Base-by-base conservation (phyloP, 2,329 filamentous ascomycete genomes). In the Macroventuria anomochaeta region DNA sequence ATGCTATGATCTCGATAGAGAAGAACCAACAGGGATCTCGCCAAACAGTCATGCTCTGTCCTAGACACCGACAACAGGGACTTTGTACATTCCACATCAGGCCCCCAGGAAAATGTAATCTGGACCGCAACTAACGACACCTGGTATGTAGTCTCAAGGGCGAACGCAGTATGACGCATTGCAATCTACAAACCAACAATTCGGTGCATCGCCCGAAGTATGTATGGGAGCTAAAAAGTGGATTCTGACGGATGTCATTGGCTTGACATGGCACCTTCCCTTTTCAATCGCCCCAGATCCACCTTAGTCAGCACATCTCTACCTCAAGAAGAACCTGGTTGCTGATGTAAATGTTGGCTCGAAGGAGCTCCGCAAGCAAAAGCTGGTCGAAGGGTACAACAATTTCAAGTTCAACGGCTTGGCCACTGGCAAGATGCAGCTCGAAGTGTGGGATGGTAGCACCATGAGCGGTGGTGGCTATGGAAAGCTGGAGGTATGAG, bases 261-360 rank as follows among this genome's bases (percentile, higher is more conserved):
- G 38, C 25, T n/a, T 8, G 12, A 20, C 25, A 2, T 12, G 15
- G 12, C 38, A 25, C 25, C 17, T 13, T 33, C 23, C 11, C 38
- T 13, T 40, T 20, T 8, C 25, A 25, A 3, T 15, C n/a, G 21
- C 23, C 26, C 38, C 6, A n/a, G 5, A 40, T n/a, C 42, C 23
- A 36, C 21, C 18, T 21, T 33, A 8, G 20, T 6, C 21, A 21
- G 33, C 11, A 17, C 25, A 40, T 15, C 11, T 40, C 23, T n/a
- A n/a, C n/a, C n/a, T n/a, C n/a, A n/a, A n/a, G n/a, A n/a, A n/a
- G n/a, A n/a, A 51, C 10, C 52, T 68, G 2, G 51, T 62, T n/a
- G 62, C 61, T 29, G 63, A 64, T 11, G 65, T 69, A 12, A 67
- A 67, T 3, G 59, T 59, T 17, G 62, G 62, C 5, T 55, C 53